Conservation (phyloP, 192 early-diverging fungal genomes). For the Helicostylum pulchrum region DNA sequence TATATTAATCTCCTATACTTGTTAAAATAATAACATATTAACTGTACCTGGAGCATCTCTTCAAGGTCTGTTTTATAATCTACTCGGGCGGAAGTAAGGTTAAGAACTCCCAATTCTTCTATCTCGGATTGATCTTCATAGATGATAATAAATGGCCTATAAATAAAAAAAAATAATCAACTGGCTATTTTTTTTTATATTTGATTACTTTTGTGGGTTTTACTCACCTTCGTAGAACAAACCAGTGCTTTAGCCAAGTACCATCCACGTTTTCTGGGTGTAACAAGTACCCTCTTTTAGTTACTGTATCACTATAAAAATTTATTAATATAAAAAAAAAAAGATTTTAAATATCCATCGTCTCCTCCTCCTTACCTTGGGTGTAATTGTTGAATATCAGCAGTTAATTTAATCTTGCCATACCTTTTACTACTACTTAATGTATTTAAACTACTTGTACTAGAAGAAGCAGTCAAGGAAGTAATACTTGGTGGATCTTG, state of each 20-base stretch:
- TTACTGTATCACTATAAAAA: slow-evolving; percentile 37
- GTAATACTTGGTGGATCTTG: slow-evolving; percentile 33
- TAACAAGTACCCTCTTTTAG: slow-evolving; percentile 50
- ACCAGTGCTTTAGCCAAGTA: slow-evolving; percentile 72
- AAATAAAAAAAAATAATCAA: slow-evolving; percentile 3
- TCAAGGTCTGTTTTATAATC: slow-evolving; percentile 56
- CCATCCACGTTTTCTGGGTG: slow-evolving; percentile 53
- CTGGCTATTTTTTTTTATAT: background rate
- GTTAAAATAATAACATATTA: background rate
- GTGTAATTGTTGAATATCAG: slow-evolving; percentile 15
- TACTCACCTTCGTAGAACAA: slow-evolving; percentile 63
- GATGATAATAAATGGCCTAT: slow-evolving; percentile 80
- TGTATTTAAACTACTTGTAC: background rate
- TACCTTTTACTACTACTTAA: background rate
- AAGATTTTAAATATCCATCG: background rate
- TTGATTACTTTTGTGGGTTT: background rate
- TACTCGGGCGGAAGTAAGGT: slow-evolving; percentile 61
- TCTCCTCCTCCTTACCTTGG: background rate
- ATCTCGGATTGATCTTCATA: slow-evolving; percentile 59
- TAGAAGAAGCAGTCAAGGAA: slow-evolving; percentile 12
- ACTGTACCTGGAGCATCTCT: slow-evolving; percentile 53
- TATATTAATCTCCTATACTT: slow-evolving; percentile 10
- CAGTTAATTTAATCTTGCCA: slow-evolving; percentile 15
- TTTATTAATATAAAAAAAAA: background rate
- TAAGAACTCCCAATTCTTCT: slow-evolving; percentile 68